These are phyloP conservation scores for Rhododendron griersonianum DNA, from an alignment of 148 eudicot genomes.

Conservation along the genomic window DNA sequence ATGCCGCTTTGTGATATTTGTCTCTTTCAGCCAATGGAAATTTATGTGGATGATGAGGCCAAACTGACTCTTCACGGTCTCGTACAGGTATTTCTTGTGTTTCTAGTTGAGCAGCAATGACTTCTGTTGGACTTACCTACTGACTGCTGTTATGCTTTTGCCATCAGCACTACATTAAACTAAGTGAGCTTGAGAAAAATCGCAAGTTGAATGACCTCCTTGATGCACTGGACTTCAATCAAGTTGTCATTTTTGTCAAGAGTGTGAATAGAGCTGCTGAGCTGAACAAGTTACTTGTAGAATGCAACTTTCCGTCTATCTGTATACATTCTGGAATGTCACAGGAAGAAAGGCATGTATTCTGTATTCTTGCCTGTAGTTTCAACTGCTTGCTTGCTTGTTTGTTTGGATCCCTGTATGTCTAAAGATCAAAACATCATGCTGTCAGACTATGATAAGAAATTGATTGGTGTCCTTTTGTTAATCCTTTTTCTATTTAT, in stretches of 20 bases:
- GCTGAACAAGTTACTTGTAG: conserved; percentile 86
- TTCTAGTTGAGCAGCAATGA: no score
- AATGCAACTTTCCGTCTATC: conserved; percentile 96
- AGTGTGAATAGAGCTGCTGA: conserved; percentile 92
- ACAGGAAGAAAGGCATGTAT: conserved; percentile 86
- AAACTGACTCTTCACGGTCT: conserved; percentile 98
- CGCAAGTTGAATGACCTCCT: conserved; percentile 91
- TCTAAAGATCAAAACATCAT: not conserved
- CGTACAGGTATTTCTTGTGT: conserved; percentile 62
- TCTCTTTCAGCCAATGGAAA: conserved; percentile 60
- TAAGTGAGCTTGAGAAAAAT: conserved; percentile 84
- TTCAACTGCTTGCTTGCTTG: not conserved
- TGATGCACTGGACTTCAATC: conserved; percentile 97
- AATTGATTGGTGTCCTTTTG: not conserved
- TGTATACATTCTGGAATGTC: conserved; percentile 99
- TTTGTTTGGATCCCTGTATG: not conserved
- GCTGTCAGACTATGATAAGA: not conserved
- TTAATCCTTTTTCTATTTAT: not conserved
- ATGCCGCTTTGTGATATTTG: not conserved
- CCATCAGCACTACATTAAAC: conserved; percentile 87
- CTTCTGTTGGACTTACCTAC: not conserved
- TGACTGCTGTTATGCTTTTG: not conserved
- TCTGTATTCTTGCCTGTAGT: not conserved
- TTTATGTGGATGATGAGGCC: conserved; percentile 98
- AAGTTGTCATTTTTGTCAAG: conserved; percentile 94